Evolutionary conservation across 768 basidiomycete species (phyloP).

Genomic region (Rhizopogon vinicolor): DNA sequence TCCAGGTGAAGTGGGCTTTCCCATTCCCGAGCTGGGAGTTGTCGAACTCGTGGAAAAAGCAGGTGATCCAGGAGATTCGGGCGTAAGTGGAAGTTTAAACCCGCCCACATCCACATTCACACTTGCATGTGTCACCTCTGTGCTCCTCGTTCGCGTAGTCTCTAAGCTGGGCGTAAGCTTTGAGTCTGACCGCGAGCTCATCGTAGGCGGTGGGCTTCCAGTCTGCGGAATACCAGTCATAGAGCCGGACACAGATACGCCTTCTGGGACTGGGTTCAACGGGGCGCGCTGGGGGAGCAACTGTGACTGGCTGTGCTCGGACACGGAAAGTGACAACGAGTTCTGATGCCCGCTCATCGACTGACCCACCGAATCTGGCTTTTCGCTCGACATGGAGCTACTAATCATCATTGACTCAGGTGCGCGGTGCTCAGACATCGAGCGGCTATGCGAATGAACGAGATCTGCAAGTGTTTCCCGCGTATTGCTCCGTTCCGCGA

Average conservation of each 20-base stretch:
- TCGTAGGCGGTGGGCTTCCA: conserved; percentile 23
- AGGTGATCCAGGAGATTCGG: conserved; percentile 16
- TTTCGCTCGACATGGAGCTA: conserved; percentile 22
- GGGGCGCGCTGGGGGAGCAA: background rate
- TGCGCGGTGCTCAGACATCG: conserved; percentile 14
- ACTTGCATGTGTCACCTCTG: conserved; percentile 11
- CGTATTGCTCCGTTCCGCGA: conserved; percentile 48
- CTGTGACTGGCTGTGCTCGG: background rate
- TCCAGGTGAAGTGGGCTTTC: background rate
- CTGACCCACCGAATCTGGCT: background rate
- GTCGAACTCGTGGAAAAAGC: background rate
- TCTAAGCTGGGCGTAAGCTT: conserved; percentile 28
- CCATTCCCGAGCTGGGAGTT: background rate
- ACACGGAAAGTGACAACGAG: background rate
- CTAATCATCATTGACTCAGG: conserved; percentile 6
- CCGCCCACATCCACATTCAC: conserved; percentile 23
- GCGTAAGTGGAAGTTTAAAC: conserved; percentile 26
- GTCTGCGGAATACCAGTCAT: conserved; percentile 13
- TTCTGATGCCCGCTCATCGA: background rate
- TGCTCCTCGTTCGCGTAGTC: conserved; percentile 12
- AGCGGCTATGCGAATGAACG: conserved; percentile 8
- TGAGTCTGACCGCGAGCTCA: conserved; percentile 36
- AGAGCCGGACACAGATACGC: conserved; percentile 6
- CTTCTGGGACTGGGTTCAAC: conserved; percentile 12
- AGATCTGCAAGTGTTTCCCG: conserved; percentile 23